Evolutionary conservation across 2,329 filamentous ascomycete genomes (phyloP).

Genomic region (Xylaria polymorpha): DNA sequence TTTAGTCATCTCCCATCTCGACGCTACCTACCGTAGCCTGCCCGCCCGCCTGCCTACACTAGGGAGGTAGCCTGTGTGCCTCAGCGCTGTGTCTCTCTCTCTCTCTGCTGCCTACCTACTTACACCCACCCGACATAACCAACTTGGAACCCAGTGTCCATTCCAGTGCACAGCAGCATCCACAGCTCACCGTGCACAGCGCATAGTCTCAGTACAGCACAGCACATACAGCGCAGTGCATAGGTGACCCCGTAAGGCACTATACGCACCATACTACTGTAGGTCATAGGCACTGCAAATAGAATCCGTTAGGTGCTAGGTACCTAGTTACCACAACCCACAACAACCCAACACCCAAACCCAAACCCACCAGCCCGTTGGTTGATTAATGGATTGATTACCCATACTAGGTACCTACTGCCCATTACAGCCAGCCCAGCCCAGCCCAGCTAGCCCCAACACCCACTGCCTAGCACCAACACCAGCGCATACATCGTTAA

Average conservation of each 20-base stretch:
- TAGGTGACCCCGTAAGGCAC: not conserved
- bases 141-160: not conserved
- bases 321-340: conserved; percentile 9
- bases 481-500: not conserved
- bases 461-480: not conserved
- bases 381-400: not conserved
- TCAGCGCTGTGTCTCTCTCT: no score
- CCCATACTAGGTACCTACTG: not conserved
- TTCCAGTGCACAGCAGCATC: not conserved
- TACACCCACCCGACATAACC: not conserved
- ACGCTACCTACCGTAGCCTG: no score
- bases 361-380: conserved; percentile 4
- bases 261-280: not conserved
- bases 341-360: not conserved
- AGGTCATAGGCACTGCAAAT: not conserved
- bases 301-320: not conserved
- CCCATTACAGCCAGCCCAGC: conserved; percentile 9
- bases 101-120: not conserved
- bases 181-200: conserved; percentile 3
- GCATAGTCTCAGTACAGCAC: conserved; percentile 1
- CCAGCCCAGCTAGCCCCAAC: not conserved
- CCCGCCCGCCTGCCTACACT: no score
- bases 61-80: no score
- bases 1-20: conserved; percentile 19
- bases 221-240: not conserved